Evolutionary conservation across 352 stramenopile genomes (phyloP).

Genomic region (Globisporangium polare): DNA sequence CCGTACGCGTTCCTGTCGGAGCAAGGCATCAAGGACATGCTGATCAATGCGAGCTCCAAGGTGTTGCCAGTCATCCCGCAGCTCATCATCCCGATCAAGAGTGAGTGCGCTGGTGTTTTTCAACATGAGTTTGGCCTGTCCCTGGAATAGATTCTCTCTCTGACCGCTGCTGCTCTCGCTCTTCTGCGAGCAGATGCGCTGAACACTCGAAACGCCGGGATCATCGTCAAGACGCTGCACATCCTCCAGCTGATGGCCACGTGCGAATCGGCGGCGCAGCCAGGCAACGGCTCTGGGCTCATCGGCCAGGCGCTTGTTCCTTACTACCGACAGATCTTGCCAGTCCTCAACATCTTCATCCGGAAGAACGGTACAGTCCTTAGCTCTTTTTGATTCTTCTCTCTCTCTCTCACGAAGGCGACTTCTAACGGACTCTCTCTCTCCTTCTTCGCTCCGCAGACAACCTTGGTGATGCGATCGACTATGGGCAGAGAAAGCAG

Average conservation of each 20-base stretch:
- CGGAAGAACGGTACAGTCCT: slow-evolving; percentile 86
- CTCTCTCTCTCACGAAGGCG: background rate
- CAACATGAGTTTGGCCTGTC: background rate
- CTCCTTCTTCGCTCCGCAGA: slow-evolving; percentile 36
- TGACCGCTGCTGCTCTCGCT: background rate
- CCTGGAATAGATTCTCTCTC: background rate
- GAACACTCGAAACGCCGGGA: slow-evolving; percentile 92
- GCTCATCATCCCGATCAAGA: slow-evolving; percentile 98
- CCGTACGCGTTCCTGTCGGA: slow-evolving; percentile 96
- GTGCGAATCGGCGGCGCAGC: slow-evolving; percentile 82
- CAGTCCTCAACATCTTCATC: slow-evolving; percentile 97
- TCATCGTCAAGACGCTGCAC: slow-evolving; percentile 97
- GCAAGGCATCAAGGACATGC: slow-evolving; percentile 97
- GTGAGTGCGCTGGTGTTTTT: slow-evolving; percentile 30
- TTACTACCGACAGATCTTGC: slow-evolving; percentile 97
- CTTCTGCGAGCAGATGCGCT: slow-evolving; percentile 45
- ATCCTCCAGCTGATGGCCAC: slow-evolving; percentile 95
- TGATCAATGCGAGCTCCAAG: slow-evolving; percentile 93
- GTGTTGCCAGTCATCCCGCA: slow-evolving; percentile 96
- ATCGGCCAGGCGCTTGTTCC: slow-evolving; percentile 96
- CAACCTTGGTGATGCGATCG: slow-evolving; percentile 95
- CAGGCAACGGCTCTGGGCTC: slow-evolving; percentile 76
- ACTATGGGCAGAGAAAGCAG: slow-evolving; percentile 95
- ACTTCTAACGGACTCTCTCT: background rate
- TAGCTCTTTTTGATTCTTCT: background rate